Percentiles rank a stretch among this genome's conserved stretches.
These are phyloP conservation scores for Blastocystis sp. DNA, from an alignment of 352 stramenopile species.

Conservation along the genomic window DNA sequence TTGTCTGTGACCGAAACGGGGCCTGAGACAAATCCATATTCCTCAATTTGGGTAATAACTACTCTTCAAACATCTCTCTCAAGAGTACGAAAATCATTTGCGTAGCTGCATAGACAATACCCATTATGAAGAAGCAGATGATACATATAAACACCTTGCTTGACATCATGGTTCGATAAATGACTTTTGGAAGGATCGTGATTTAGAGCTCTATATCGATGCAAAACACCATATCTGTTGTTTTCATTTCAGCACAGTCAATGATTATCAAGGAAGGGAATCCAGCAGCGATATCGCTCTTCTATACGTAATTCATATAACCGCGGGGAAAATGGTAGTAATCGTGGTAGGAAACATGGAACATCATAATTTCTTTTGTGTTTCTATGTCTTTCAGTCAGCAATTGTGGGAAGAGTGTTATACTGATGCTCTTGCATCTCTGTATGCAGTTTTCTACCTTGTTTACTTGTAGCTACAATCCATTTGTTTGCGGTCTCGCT, in stretches of 20 bases:
- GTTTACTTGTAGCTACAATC: conserved; percentile 44
- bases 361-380: conserved; percentile 43
- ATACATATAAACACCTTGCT: conserved; percentile 58
- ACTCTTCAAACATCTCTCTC: background rate
- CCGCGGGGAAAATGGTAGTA: background rate
- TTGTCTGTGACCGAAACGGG: conserved; percentile 3
- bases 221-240: background rate
- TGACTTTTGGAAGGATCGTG: background rate
- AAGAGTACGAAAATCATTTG: conserved; percentile 34
- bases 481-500: conserved; percentile 42
- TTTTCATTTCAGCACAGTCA: background rate
- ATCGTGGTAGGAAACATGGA: background rate
- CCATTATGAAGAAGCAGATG: conserved; percentile 54
- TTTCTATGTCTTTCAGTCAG: conserved; percentile 38
- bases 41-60: conserved; percentile 46
- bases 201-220: too few species aligned
- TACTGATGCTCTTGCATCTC: conserved; percentile 32
- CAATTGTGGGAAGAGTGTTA: conserved; percentile 49
- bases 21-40: conserved; percentile 12
- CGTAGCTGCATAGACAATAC: conserved; percentile 32
- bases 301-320: background rate
- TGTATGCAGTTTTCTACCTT: background rate
- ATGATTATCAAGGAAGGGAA: background rate
- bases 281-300: background rate
- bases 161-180: conserved; percentile 35